Evolutionary conservation across 2,329 filamentous ascomycete species (phyloP).

Genomic region (Herpotrichia juniperi): DNA sequence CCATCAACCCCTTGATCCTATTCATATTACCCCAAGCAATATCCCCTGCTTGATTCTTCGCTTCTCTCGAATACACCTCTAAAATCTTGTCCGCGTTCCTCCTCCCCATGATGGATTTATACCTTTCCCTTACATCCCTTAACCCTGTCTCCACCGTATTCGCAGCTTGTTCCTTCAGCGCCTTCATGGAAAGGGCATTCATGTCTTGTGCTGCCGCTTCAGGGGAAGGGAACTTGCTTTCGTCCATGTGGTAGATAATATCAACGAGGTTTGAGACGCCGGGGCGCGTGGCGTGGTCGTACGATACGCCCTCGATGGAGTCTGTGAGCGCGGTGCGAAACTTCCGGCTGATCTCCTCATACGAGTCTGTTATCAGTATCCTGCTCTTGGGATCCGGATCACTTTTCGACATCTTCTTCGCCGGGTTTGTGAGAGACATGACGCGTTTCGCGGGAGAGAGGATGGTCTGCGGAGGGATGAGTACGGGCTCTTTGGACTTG

Average conservation of each 20-base stretch:
- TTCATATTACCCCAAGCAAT: too few relatives aligned
- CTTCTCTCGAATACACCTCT: neutral
- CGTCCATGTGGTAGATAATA: slow-evolving; percentile 74
- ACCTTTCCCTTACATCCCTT: slow-evolving; percentile 62
- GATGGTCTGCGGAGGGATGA: slow-evolving; percentile 31
- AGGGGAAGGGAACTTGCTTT: slow-evolving; percentile 39
- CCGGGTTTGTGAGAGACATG: slow-evolving; percentile 84
- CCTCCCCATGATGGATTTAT: slow-evolving; percentile 44
- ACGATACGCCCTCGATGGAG: slow-evolving; percentile 69
- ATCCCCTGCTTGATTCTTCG: neutral
- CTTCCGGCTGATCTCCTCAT: slow-evolving; percentile 69
- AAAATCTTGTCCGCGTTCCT: neutral
- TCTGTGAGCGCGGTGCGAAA: slow-evolving; percentile 80
- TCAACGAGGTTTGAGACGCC: slow-evolving; percentile 88
- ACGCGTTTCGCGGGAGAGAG: slow-evolving; percentile 73
- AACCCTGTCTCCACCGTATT: slow-evolving; percentile 63
- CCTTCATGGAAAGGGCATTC: slow-evolving; percentile 55
- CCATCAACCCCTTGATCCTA: too few relatives aligned
- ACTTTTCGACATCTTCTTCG: slow-evolving; percentile 94
- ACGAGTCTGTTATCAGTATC: slow-evolving; percentile 79
- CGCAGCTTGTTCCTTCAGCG: slow-evolving; percentile 69
- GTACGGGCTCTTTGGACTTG: slow-evolving; percentile 16
- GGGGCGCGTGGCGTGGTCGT: slow-evolving; percentile 72
- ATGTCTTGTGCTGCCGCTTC: slow-evolving; percentile 56
- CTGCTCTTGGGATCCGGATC: slow-evolving; percentile 72